A percentile compares a stretch with the other conserved stretches of the same genome.
phyloP scores from a whole-genome alignment of 2,329 filamentous ascomycete genomes.

The Podosphaera xanthii region DNA sequence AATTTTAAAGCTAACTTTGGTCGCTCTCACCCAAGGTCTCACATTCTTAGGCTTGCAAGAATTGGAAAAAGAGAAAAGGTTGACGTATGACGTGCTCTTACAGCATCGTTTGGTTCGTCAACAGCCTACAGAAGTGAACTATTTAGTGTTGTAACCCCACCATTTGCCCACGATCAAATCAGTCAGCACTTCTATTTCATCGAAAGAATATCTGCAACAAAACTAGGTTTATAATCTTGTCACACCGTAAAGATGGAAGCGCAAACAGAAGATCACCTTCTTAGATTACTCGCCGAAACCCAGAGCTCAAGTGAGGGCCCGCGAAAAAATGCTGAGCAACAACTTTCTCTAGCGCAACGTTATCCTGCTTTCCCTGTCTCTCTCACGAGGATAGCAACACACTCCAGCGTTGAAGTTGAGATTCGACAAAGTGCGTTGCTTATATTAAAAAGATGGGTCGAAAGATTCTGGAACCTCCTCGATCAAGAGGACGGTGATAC shows the following conservation, averaged over 20 bases:
- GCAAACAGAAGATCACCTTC: constrained; percentile 78
- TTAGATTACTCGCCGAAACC: constrained; percentile 68
- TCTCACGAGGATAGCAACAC: constrained; percentile 59
- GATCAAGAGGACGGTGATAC: constrained; percentile 34
- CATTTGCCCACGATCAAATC: too few species aligned
- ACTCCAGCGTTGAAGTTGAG: constrained; percentile 46
- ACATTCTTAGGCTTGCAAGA: too few species aligned
- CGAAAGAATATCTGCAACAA: too few species aligned
- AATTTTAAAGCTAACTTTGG: too few species aligned
- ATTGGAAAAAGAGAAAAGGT: too few species aligned
- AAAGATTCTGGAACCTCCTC: constrained; percentile 60
- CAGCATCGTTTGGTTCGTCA: too few species aligned
- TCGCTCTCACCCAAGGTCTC: too few species aligned
- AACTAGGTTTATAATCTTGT: too few species aligned
- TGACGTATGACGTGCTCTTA: too few species aligned
- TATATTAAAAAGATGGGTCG: constrained; percentile 60
- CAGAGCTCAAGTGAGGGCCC: constrained; percentile 54
- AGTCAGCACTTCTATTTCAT: too few species aligned
- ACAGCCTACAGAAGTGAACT: too few species aligned
- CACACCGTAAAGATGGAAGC: constrained; percentile 8
- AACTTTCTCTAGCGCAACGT: constrained; percentile 20
- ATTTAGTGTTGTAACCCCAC: too few species aligned
- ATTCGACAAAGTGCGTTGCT: constrained; percentile 69
- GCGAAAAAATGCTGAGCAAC: constrained; percentile 60
- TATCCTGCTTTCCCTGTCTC: constrained; percentile 54